Percentiles rank a stretch among this genome's conserved stretches.
Evolutionary conservation across 495 filamentous ascomycete genomes (phyloP).

Genomic region (Acidomyces sp.): DNA sequence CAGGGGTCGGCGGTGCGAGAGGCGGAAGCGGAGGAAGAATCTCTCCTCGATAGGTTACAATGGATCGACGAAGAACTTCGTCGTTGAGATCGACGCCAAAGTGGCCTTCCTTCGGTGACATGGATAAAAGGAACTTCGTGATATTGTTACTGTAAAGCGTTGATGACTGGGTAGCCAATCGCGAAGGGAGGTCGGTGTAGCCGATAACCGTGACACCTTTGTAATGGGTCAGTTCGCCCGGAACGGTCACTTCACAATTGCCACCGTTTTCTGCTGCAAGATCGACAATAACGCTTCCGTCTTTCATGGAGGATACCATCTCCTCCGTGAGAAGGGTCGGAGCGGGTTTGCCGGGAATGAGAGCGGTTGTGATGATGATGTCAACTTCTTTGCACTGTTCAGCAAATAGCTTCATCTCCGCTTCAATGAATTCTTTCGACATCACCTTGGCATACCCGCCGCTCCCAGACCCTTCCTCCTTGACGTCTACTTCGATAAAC

Average conservation of each 20-base stretch:
- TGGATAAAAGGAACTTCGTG: constrained; percentile 56
- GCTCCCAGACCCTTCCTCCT: constrained; percentile 68
- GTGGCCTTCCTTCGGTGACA: constrained; percentile 57
- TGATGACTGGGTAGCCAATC: constrained; percentile 66
- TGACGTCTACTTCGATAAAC: constrained; percentile 70
- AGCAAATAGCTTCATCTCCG: constrained; percentile 75
- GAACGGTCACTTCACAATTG: constrained; percentile 62
- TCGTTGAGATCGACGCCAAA: constrained; percentile 64
- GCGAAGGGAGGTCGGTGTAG: constrained; percentile 70
- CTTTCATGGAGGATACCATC: constrained; percentile 70
- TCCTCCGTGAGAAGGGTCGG: constrained; percentile 57
- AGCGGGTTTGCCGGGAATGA: constrained; percentile 64
- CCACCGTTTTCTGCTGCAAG: constrained; percentile 70
- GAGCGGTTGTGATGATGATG: constrained; percentile 71
- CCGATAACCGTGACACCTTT: constrained; percentile 70
- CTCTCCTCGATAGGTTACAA: constrained; percentile 60
- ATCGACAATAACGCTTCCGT: constrained; percentile 68
- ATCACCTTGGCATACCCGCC: constrained; percentile 80
- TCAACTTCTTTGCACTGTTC: constrained; percentile 73
- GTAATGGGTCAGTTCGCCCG: constrained; percentile 52
- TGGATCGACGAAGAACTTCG: constrained; percentile 67
- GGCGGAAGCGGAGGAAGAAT: constrained; percentile 60
- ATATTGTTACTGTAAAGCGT: constrained; percentile 82
- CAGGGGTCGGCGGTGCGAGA: constrained; percentile 53
- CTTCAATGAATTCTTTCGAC: constrained; percentile 78